Base-by-base conservation (phyloP, 2,329 filamentous ascomycete genomes). In the Ophiostoma angusticollis region DNA sequence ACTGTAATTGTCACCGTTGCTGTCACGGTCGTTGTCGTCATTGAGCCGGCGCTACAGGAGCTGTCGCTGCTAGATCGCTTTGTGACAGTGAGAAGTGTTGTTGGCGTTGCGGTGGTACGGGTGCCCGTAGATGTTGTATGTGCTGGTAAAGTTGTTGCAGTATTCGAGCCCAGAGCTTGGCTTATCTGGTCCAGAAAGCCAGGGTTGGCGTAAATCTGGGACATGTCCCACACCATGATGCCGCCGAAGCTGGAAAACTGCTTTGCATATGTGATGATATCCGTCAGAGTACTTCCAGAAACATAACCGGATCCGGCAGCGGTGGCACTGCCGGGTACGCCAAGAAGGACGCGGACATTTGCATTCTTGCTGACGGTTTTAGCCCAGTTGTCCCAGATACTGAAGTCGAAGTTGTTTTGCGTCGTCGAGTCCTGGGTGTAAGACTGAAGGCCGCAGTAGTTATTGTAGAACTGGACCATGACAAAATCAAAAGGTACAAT, bases 161-260 rank as follows among this genome's bases (percentile, higher is more conserved):
- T 39, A 5, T 17, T 19, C 3, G 40, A 35, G 7, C 45, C 49
- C 40, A 68, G 50, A 40, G 58, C 52, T 24, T 50, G 41, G 47
- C 56, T 53, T 4, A 76, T 57, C 27, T 59, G 52, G 19, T 57
- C 54, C 39, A 79, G 57, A 52, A 75, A 78, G 1, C 72, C 74
- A 2, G 47, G 24, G 54, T 80, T 79, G n/a, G 58, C 56, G 45
- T 67, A 75, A 2, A 70, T 63, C 58, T 78, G 74, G 22, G 63
- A 70, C 57, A 70, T 70, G 54, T 82, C 78, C 78, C 76, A 81
- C 59, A 80, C 64, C 77, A 81, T 80, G 21, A 77, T 65, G 22
- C 78, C 78, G 7, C 75, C 77, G 49, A 81, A 80, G 54, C 67
- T 78, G 4, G 59, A 54, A 50, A 68, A 80, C 29, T 57, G 53